These are phyloP conservation scores for Aureobasidium zeae DNA, from an alignment of 2,329 filamentous ascomycete genomes.

Conservation along the genomic window DNA sequence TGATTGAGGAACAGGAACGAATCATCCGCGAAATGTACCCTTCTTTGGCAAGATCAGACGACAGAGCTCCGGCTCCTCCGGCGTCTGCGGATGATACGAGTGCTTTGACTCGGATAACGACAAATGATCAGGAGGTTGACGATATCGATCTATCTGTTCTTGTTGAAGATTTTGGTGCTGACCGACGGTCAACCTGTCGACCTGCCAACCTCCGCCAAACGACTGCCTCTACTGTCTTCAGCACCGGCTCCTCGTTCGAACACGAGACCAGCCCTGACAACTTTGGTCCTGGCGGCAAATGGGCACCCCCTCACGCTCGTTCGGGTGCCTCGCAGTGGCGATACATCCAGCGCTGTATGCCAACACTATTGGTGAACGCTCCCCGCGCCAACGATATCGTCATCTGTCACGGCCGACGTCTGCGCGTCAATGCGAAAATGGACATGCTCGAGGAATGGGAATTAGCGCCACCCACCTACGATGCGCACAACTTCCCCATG, in stretches of 20 bases:
- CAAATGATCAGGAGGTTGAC: conserved; percentile 25
- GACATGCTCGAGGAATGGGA: conserved; percentile 35
- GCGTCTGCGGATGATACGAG: conserved; percentile 16
- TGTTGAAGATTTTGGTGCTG: conserved; percentile 22
- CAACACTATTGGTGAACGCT: conserved; percentile 36
- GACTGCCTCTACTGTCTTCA: conserved; percentile 23
- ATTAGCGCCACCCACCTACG: conserved; percentile 38
- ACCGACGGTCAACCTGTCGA: conserved; percentile 8
- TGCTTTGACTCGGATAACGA: conserved; percentile 5
- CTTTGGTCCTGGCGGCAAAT: conserved; percentile 27
- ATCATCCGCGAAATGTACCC: conserved; percentile 41
- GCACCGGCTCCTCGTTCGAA: conserved; percentile 16
- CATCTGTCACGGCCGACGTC: conserved; percentile 33
- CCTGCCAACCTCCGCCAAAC: conserved; percentile 22
- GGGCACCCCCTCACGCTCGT: conserved; percentile 28
- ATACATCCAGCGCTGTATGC: conserved; percentile 40
- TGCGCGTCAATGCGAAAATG: conserved; percentile 37
- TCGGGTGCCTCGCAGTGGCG: conserved; percentile 32
- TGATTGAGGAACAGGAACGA: conserved; percentile 41
- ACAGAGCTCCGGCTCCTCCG: neutral
- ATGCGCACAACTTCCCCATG: conserved; percentile 29
- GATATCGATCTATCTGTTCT: conserved; percentile 29
- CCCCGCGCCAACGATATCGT: conserved; percentile 39
- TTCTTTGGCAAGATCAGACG: conserved; percentile 10
- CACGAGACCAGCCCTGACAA: conserved; percentile 20